Percentiles rank a stretch among this genome's conserved stretches.
These are phyloP conservation scores for Aspergillus tanneri DNA, from an alignment of 2,329 filamentous ascomycete genomes.

Conservation along the genomic window DNA sequence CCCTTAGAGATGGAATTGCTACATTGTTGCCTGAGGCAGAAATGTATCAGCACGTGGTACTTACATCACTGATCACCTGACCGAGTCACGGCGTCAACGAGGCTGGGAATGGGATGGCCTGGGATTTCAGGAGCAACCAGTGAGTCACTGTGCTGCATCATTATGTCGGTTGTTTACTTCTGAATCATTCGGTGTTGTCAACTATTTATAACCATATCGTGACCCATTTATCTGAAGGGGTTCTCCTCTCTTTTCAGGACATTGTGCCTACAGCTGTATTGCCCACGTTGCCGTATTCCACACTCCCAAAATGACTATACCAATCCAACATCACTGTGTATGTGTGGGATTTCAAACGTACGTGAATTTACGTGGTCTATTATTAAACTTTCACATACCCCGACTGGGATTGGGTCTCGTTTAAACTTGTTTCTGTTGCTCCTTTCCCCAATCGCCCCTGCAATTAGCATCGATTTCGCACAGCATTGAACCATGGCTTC, in stretches of 20 bases:
- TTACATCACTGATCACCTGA: slow-evolving; percentile 16
- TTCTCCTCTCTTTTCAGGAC: neutral
- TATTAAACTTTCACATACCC: slow-evolving; percentile 9
- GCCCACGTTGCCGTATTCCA: neutral
- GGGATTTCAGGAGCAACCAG: neutral
- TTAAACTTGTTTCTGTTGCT: slow-evolving; percentile 3
- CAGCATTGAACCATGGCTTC: slow-evolving; percentile 67
- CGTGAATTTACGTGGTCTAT: slow-evolving; percentile 4
- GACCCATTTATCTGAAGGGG: neutral
- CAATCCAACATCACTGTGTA: slow-evolving; percentile 8
- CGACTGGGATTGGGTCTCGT: slow-evolving; percentile 3
- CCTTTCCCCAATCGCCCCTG: neutral
- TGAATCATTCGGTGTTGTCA: neutral
- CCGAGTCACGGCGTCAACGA: neutral
- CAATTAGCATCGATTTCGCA: slow-evolving; percentile 4
- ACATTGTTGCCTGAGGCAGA: neutral
- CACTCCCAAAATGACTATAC: slow-evolving; percentile 22
- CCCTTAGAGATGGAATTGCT: neutral
- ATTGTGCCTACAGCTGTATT: neutral
- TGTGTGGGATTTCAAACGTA: slow-evolving; percentile 9
- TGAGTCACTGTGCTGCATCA: slow-evolving; percentile 9
- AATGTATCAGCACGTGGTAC: slow-evolving; percentile 5
- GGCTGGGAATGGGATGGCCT: neutral
- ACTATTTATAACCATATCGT: neutral
- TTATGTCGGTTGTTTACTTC: slow-evolving; percentile 1